A percentile compares a stretch with the other conserved stretches of the same genome.
Conservation (phyloP, 192 early-diverging fungal genomes). For the Mortierella antarctica region DNA sequence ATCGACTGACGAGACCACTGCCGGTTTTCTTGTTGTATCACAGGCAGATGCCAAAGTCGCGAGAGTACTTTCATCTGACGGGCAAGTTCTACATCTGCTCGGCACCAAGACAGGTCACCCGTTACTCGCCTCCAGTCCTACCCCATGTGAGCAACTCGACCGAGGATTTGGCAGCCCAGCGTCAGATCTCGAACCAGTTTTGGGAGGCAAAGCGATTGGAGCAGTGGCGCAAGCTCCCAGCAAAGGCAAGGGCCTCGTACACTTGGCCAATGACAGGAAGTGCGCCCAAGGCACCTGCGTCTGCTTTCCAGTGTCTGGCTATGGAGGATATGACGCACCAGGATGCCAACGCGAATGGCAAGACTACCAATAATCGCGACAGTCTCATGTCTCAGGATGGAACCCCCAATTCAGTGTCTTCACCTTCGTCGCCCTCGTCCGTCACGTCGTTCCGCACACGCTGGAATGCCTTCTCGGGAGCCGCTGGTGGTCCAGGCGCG, state of each 20-base stretch:
- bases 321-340: constrained; percentile 64
- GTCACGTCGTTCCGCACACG: constrained; percentile 46
- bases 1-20: background rate
- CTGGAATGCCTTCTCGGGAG: constrained; percentile 24
- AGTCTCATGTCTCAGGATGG: constrained; percentile 50
- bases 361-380: constrained; percentile 11
- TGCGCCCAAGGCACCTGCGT: constrained; percentile 52
- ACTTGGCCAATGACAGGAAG: constrained; percentile 79
- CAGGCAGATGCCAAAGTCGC: constrained; percentile 78
- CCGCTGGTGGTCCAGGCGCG: background rate
- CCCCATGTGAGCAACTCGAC: constrained; percentile 22
- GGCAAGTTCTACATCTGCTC: constrained; percentile 79
- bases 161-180: constrained; percentile 26
- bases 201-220: constrained; percentile 74
- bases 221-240: constrained; percentile 67
- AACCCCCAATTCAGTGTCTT: constrained; percentile 31
- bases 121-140: constrained; percentile 70
- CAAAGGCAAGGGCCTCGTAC: constrained; percentile 69
- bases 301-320: constrained; percentile 68
- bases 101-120: constrained; percentile 72
- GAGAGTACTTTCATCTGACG: constrained; percentile 73
- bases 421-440: constrained; percentile 44
- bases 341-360: background rate
- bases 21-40: constrained; percentile 3
- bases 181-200: constrained; percentile 59